Percentiles rank a stretch among this genome's conserved stretches.
These are phyloP conservation scores for Saccharomycopsis schoenii DNA, from an alignment of 805 yeast species.

Conservation along the genomic window DNA sequence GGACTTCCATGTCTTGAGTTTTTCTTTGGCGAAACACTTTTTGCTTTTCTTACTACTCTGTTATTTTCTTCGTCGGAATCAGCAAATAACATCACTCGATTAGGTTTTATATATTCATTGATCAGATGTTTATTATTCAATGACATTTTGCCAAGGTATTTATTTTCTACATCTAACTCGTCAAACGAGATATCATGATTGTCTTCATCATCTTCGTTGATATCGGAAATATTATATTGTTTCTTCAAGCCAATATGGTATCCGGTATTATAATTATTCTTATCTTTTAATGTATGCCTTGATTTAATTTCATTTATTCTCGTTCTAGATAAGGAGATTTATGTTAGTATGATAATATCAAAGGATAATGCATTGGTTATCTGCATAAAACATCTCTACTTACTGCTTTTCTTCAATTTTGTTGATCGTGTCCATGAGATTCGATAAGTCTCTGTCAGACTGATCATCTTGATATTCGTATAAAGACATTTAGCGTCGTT, in stretches of 20 bases:
- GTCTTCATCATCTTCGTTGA: neutral
- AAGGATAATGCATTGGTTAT: neutral
- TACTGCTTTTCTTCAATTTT: slow-evolving; percentile 8
- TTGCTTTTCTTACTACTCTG: neutral
- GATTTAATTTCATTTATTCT: slow-evolving; percentile 11
- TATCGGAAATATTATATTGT: neutral
- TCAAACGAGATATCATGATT: neutral
- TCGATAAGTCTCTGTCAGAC: slow-evolving; percentile 15
- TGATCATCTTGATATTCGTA: slow-evolving; percentile 16
- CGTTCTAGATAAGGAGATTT: neutral
- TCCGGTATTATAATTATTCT: neutral
- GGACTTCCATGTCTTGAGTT: neutral
- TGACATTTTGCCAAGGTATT: neutral
- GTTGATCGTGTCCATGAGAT: slow-evolving; percentile 14
- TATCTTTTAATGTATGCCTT: neutral
- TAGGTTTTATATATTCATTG: neutral
- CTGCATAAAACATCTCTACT: neutral
- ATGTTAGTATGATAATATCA: neutral
- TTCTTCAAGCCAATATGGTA: neutral
- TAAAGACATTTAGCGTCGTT: slow-evolving; percentile 2
- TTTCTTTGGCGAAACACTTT: neutral
- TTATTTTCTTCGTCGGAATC: neutral
- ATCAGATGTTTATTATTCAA: neutral
- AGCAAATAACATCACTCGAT: neutral
- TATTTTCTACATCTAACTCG: slow-evolving; percentile 15